Base-by-base conservation (phyloP, 306 rosid species). In the Heteromeles arbutifolia region DNA sequence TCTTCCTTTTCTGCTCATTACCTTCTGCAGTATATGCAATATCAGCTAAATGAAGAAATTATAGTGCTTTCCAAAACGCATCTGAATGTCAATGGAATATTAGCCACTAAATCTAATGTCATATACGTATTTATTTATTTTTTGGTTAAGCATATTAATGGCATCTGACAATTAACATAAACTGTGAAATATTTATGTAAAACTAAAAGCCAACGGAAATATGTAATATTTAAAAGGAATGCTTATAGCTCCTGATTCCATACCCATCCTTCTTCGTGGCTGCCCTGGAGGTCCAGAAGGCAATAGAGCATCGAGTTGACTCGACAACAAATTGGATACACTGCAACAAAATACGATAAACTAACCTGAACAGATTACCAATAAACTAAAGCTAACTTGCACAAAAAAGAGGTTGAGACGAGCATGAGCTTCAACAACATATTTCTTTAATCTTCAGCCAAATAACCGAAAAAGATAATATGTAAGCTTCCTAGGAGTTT, bases 211-310 rank as follows among this genome's bases (percentile, higher is more conserved):
- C 41, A 65, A 32, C 1, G 5, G 45, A 32, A 65, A 31, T 32
- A 41, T 3, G 48, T 65, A 65, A 0, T 65, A 3, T 31, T 19
- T 32, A 31, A 65, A 8, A 64, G 66, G 70, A 77, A 63, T 29
- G 43, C 67, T 73, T 39, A 44, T 26, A 26, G 69, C 17, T 41
- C 65, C 13, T 13, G n/a, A 59, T 43, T 41, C 19, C 88, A 81
- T 78, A 95, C 97, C 98, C 83, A 92, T 80, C 82, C 91, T 90
- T 83, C 99, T 87, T 70, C 97, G 93, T 1, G 77, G 92, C 81
- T 86, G 97, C 75, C 97, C 99, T 70, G 78, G 85, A 44, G 92
- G 90, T 80, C 96, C 97, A 5, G 89, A 69, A 70, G 98, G 99
- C 59, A 89, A 82, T 62, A 92, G 70, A 74, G 88, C 72, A 74